Base-by-base conservation (phyloP, 257 asterid genomes). In the Rauvolfia tetraphylla region DNA sequence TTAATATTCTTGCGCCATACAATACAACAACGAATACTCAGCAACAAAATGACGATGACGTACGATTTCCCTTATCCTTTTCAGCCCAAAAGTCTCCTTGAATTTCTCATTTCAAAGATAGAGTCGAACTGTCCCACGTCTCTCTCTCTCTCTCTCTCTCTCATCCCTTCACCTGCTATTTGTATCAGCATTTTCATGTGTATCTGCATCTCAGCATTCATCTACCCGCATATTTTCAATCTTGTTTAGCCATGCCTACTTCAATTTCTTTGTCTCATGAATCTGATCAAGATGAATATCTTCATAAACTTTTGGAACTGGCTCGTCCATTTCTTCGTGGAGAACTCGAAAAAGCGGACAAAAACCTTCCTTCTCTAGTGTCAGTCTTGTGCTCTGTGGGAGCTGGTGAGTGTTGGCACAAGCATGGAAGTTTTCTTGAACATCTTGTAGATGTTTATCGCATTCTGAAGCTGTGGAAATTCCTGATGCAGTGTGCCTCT, bases 371-470 rank as follows among this genome's bases (percentile, higher is more conserved):
- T 2, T 75, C 83, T 6, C 90, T 90, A 17, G 83, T 93, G 20
- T 62, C 97, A 34, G 92, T 92, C 22, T 84, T 93, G 18, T 85
- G 84, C 1, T 87, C 89, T 0, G 91, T 89, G 7, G 98, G 97
- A 25, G 97, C 97, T 56, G 96, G 97, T 7, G 98, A 93, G 84
- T 92, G 97, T 82, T 93, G 96, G 97, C 98, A 93, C 84, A 92
- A 93, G 76, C 97, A 93, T 76, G 96, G 93, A 0, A 90, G 90
- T 67, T 91, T 91, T 83, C 89, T 90, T 57, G 89, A 90, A 5
- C 98, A 93, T 66, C 91, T 93, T 20, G 10, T 93, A 49, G 94
- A 87, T 54, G 84, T 89, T 22, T 90, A 90, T 75, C 89, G 93
- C 33, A 89, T 92, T 72, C 96, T 93, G 63, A 93, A 92, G 82